Evolutionary conservation across 2,329 filamentous ascomycete genomes (phyloP), one percentile per base, ranked within the genome.

Genomic region (Ophiostoma ips): DNA sequence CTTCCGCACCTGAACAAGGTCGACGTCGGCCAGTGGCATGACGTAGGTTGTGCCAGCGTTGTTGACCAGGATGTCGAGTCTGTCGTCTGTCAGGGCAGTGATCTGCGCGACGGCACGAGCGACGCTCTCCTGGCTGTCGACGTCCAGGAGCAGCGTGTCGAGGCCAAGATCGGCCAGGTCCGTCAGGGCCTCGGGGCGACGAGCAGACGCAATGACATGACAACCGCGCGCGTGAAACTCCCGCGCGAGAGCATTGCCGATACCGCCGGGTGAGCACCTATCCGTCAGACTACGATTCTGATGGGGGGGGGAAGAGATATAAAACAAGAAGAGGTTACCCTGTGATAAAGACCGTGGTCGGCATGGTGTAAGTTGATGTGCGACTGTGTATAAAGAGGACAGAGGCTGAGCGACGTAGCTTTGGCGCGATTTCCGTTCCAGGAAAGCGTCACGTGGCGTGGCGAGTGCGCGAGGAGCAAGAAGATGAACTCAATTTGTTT

Each of bases 41-140:
- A 67, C 70, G 58, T 74, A 70, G 3, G 70, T 51, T 31, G 50
- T 46, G 41, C 56, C 56, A 18, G 76, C 75, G 54, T 79, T 79
- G 61, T 79, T 79, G 46, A 79, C 68, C 12, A 79, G 70, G 34
- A 79, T 69, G 53, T 79, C 75, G 3, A 79, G 68, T 46, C 64
- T 71, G 7, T 75, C 74, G 15, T 58, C 58, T 1, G 62, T 65
- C 19, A 66, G 57, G 3, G 56, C 47, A 2, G 57, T 55, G 18
- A 68, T 59, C 46, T 64, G 57, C 3, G 58, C 55, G 28, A 62
- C 62, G n/a, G 62, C 64, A 15, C 52, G 54, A 34, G 57, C 48
- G 34, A 65, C 61, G 12, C 61, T 62, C 10, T 52, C 41, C 2
- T 54, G 53, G 9, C 57, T 56, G 18, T 58, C 60, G 18, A 65